These are phyloP conservation scores for Dictyostelium firmibasis DNA, from an alignment of 78 protist species.

Conservation along the genomic window DNA sequence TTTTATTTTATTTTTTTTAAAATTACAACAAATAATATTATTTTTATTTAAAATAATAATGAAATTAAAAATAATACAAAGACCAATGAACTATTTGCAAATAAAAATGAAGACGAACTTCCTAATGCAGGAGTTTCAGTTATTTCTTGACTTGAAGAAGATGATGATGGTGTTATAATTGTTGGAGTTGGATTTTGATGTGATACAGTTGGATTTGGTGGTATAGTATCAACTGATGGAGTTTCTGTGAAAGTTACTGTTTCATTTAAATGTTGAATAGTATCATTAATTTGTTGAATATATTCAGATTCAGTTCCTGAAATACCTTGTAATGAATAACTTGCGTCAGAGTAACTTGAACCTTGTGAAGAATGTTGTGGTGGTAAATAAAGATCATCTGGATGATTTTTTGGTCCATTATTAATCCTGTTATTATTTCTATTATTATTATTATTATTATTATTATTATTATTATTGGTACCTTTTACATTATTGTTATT, in stretches of 20 bases:
- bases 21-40: neutral
- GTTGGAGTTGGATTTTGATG: neutral
- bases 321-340: neutral
- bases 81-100: neutral
- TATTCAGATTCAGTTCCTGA: neutral
- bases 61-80: neutral
- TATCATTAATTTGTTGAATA: neutral
- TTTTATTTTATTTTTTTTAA: neutral
- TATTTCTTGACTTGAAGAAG: neutral
- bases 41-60: neutral
- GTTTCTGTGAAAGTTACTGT: neutral
- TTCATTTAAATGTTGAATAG: neutral
- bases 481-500: neutral
- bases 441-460: neutral
- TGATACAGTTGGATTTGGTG: neutral
- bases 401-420: neutral
- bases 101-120: neutral
- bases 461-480: too few relatives aligned
- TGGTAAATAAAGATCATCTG: neutral
- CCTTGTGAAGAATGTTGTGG: neutral
- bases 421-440: neutral
- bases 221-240: neutral
- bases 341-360: neutral
- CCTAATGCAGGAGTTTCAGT: neutral
- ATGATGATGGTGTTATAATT: neutral